Conservation (phyloP, 176 grass and related monocot genomes). For the Aegilops bicornis region DNA sequence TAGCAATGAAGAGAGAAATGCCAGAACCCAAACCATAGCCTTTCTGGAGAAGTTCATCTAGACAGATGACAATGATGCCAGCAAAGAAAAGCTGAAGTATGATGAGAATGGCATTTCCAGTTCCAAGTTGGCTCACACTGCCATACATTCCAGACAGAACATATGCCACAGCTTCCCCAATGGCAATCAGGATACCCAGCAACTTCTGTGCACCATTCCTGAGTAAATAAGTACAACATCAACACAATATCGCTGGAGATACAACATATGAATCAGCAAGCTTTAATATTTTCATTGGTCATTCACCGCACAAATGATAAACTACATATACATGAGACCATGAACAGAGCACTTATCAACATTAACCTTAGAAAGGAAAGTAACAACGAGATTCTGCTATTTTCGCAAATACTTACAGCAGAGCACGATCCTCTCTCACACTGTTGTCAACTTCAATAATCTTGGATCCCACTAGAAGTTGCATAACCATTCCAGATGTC, state of each 20-base stretch:
- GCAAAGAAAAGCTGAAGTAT: slow-evolving; percentile 99
- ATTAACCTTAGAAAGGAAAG: background rate
- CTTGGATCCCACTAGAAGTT: slow-evolving; percentile 70
- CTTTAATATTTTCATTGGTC: background rate
- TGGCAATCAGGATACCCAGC: slow-evolving; percentile 87
- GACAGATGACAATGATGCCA: slow-evolving; percentile 93
- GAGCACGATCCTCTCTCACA: slow-evolving; percentile 71
- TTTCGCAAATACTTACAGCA: slow-evolving; percentile 54
- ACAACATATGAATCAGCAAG: background rate
- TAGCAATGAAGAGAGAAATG: slow-evolving; percentile 95
- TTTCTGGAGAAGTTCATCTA: slow-evolving; percentile 95
- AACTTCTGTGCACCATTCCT: slow-evolving; percentile 93
- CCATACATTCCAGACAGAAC: slow-evolving; percentile 98
- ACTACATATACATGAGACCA: background rate
- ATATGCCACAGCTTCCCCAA: slow-evolving; percentile 90
- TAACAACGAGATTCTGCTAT: background rate
- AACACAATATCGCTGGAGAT: background rate
- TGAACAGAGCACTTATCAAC: background rate
- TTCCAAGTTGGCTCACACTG: slow-evolving; percentile 88
- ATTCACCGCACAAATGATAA: background rate
- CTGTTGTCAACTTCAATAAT: slow-evolving; percentile 86
- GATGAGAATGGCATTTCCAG: slow-evolving; percentile 95
- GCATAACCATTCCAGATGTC: slow-evolving; percentile 78
- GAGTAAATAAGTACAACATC: slow-evolving; percentile 17
- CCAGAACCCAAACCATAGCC: slow-evolving; percentile 96